Evolutionary conservation across 768 basidiomycete genomes (phyloP), one percentile per base, ranked within the genome.

Genomic region (Pisolithus tinctorius): DNA sequence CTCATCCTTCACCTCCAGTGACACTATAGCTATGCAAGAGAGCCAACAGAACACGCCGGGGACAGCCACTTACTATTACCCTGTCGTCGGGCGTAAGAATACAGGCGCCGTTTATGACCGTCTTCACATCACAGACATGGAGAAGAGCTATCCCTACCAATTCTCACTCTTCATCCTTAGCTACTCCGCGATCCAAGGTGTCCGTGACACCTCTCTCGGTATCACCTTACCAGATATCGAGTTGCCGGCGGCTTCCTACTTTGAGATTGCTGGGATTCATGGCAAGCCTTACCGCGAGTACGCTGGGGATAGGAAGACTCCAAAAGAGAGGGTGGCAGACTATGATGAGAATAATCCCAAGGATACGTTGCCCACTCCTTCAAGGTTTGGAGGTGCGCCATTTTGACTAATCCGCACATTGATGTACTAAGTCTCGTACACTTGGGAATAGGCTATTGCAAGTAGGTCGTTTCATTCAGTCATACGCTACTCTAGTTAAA

Each of bases 151-250:
- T n/a, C 59, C 62, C 3, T 51, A 60, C 49, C 63, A 64, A 27
- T 64, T 66, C 50, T 43, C 65, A 5, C 60, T 64, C 29, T 64
- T 64, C 23, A 25, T 64, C 50, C 55, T 64, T 16, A 53, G 61
- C 30, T 66, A 50, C 47, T 53, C 48, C 14, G 48, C 50, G 4
- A 29, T 58, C 14, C 57, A 58, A 38, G 49, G 51, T 44, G 56
- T 46, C 16, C 11, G 34, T 23, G 36, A 50, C 14, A 9, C 30
- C 30, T 3, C 30, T 16, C 8, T 47, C 9, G 14, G 17, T 16
- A 36, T 31, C 31, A 27, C 40, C 20, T 13, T 30, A 10, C 31
- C 40, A 4, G 40, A 14, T n/a, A 1, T 38, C n/a, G 30, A 34
- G 39, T 31, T 58, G 14, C 64, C 23, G 4, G 26, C 48, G 11